Evolutionary conservation across 768 basidiomycete genomes (phyloP).

Genomic region (Tricholoma sp.): DNA sequence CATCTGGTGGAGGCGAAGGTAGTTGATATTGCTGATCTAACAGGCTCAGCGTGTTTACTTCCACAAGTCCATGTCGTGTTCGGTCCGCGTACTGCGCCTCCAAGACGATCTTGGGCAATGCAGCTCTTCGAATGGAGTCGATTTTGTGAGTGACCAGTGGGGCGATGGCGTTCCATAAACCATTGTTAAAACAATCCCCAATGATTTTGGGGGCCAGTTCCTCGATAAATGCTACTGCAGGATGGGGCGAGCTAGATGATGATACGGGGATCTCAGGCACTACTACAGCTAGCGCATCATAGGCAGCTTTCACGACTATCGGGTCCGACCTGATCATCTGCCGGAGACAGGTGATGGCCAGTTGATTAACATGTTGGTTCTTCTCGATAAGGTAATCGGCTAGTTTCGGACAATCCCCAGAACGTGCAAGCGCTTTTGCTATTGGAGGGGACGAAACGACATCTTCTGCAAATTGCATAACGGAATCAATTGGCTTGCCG

Average conservation of each 20-base stretch:
- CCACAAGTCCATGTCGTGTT: slow-evolving; percentile 14
- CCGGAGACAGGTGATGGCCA: slow-evolving; percentile 14
- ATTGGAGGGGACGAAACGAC: slow-evolving; percentile 13
- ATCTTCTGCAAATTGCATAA: slow-evolving; percentile 9
- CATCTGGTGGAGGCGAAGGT: slow-evolving; percentile 11
- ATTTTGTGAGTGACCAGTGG: slow-evolving; percentile 15
- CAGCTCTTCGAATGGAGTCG: slow-evolving; percentile 9
- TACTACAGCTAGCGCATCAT: slow-evolving; percentile 8
- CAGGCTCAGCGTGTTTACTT: slow-evolving; percentile 10
- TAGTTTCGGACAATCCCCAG: slow-evolving; percentile 11
- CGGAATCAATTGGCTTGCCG: slow-evolving; percentile 6
- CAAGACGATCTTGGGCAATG: slow-evolving; percentile 10
- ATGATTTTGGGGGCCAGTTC: slow-evolving; percentile 16
- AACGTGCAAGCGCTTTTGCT: slow-evolving; percentile 13
- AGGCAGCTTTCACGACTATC: slow-evolving; percentile 12
- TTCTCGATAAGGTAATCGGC: slow-evolving; percentile 11
- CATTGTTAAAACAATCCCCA: slow-evolving; percentile 15
- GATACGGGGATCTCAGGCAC: slow-evolving; percentile 4
- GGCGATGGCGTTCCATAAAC: slow-evolving; percentile 9
- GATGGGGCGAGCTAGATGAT: slow-evolving; percentile 5
- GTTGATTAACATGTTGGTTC: slow-evolving; percentile 7
- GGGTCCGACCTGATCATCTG: slow-evolving; percentile 15
- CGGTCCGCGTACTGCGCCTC: slow-evolving; percentile 13
- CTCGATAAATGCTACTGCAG: slow-evolving; percentile 11
- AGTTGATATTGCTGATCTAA: slow-evolving; percentile 12